Evolutionary conservation across 345 rosid genomes (phyloP).

Genomic region (Brassica juncea): DNA sequence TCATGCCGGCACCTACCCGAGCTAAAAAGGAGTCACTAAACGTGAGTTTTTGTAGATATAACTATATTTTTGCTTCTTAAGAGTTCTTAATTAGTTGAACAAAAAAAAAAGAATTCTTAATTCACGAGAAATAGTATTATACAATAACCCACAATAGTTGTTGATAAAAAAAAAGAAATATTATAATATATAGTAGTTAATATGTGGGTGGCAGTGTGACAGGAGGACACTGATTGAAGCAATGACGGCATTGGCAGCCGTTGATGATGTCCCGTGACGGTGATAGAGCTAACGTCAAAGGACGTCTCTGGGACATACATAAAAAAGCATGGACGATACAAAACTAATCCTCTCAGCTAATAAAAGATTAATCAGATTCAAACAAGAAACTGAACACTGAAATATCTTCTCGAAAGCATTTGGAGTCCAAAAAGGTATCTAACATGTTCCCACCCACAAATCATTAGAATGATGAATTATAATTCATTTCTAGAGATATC

Average conservation of each 20-base stretch:
- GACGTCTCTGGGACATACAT: not conserved
- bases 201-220: conserved; percentile 27
- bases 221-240: conserved; percentile 26
- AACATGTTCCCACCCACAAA: not conserved
- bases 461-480: not conserved
- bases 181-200: not conserved
- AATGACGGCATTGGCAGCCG: conserved; percentile 32
- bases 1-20: conserved; percentile 27
- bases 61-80: not conserved
- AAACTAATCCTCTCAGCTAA: not conserved
- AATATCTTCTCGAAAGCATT: not conserved
- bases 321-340: not conserved
- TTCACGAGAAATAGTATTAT: not conserved
- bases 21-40: not conserved
- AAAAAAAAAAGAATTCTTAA: not conserved
- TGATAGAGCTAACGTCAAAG: conserved; percentile 19
- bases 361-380: not conserved
- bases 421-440: not conserved
- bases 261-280: conserved; percentile 28
- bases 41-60: not conserved
- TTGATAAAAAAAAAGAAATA: not conserved
- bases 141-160: not conserved
- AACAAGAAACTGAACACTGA: not conserved
- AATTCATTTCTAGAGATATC: not conserved
- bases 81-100: not conserved